Base-by-base conservation (phyloP, 805 yeast genomes). In the Saccharomyces jurei region DNA sequence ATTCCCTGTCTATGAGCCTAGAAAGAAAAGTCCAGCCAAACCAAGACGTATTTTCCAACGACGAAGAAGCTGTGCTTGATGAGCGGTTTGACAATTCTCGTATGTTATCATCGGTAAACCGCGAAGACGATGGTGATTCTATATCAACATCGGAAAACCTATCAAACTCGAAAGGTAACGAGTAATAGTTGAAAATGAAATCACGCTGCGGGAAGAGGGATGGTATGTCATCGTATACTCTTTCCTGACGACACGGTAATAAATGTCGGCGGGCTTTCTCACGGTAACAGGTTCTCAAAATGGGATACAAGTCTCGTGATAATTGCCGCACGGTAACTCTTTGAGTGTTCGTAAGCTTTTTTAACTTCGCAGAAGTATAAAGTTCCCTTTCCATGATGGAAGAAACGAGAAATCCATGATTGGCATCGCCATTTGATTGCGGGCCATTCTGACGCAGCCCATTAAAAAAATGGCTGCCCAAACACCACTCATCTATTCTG, bases 401-500 rank as follows among this genome's bases (percentile, higher is more conserved):
- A 21, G 6, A 25, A 25, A 44, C 17, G 1, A 46, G 49, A 3
- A 44, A 49, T 1, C 36, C n/a, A 10, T 31, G 28, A 13, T 46
- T 41, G 30, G 17, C 6, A 26, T 28, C 22, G 13, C 25, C n/a
- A 4, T 46, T 47, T 28, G n/a, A 22, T 17, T 13, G 51, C 17
- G 21, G 41, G 46, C 3, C 48, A 31, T 6, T 49, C 53, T 30
- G 49, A 49, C 22, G 51, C 25, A 13, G 53, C 32, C 32, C 47
- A 41, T 28, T 41, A 25, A 21, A 52, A 13, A 41, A 30, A 25
- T 58, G 58, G 52, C 56, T 60, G 10, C 58, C 59, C 48, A 60
- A 17, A 48, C 65, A 61, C 66, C 66, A 63, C 28, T 60, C 65
- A 49, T 63, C 66, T 41, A 63, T 59, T n/a, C 58, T 52, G 50